Evolutionary conservation across 1,139 yeast species (phyloP).

Genomic region (Candida albicans): DNA sequence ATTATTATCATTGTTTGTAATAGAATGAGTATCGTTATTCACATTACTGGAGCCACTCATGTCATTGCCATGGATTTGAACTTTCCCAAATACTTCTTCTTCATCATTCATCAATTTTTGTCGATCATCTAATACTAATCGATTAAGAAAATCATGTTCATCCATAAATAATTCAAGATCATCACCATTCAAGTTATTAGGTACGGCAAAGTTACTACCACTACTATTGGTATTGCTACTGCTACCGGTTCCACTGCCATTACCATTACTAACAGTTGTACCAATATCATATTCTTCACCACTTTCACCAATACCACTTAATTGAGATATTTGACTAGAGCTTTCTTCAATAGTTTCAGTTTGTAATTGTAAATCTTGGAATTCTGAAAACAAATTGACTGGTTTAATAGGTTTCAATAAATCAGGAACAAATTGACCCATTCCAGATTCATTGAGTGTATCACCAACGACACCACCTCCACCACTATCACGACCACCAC

Average conservation of each 20-base stretch:
- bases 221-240: not conserved
- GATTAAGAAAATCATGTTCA: conserved; percentile 18
- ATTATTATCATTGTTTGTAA: not conserved
- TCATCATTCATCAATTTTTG: conserved; percentile 9
- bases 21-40: not conserved
- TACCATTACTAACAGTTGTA: not conserved
- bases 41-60: not conserved
- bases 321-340: conserved; percentile 3
- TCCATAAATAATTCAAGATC: conserved; percentile 16
- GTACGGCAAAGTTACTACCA: not conserved
- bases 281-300: not conserved
- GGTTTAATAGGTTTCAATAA: conserved; percentile 25
- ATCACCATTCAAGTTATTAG: conserved; percentile 9
- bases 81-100: conserved; percentile 15
- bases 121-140: conserved; percentile 14
- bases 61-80: conserved; percentile 12
- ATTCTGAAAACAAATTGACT: conserved; percentile 19
- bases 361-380: conserved; percentile 13
- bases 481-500: not conserved
- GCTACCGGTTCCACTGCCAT: not conserved
- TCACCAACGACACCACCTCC: not conserved
- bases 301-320: not conserved
- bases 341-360: conserved; percentile 16
- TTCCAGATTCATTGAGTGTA: not conserved
- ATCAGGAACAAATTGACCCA: conserved; percentile 19